A percentile compares a stretch with the other conserved stretches of the same genome.
Conservation (phyloP, 495 filamentous ascomycete species). For the Hyaloscypha bicolor region DNA sequence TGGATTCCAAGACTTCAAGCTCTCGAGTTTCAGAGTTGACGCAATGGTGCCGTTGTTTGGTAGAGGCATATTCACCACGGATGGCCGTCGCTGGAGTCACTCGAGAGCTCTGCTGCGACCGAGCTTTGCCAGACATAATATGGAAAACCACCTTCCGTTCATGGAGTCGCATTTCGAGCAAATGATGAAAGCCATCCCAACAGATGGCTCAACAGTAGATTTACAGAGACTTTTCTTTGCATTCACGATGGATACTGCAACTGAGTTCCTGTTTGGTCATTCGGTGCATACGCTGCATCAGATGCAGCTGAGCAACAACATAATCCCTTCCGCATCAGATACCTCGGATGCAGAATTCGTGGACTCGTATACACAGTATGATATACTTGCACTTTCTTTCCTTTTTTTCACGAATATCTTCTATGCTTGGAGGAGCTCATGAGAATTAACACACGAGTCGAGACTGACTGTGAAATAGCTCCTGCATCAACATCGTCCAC, state of each 20-base stretch:
- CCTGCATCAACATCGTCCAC: not conserved
- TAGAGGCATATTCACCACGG: slow-evolving; percentile 47
- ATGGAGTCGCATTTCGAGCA: slow-evolving; percentile 50
- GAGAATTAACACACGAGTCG: no score
- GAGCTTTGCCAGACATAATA: slow-evolving; percentile 34
- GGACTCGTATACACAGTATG: slow-evolving; percentile 37
- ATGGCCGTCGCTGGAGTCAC: slow-evolving; percentile 41
- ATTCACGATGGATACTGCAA: slow-evolving; percentile 66
- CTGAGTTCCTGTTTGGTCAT: slow-evolving; percentile 68
- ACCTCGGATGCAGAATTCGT: slow-evolving; percentile 35
- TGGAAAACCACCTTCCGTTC: slow-evolving; percentile 50
- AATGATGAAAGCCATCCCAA: slow-evolving; percentile 41
- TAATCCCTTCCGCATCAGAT: slow-evolving; percentile 4
- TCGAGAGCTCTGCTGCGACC: slow-evolving; percentile 43
- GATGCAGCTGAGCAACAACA: slow-evolving; percentile 3
- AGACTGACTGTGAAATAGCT: no score
- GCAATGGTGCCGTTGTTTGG: slow-evolving; percentile 43
- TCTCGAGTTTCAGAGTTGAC: slow-evolving; percentile 19
- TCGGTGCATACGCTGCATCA: slow-evolving; percentile 14
- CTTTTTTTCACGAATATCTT: not conserved
- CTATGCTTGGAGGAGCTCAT: no score
- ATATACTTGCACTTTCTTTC: not conserved
- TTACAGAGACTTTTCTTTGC: slow-evolving; percentile 62
- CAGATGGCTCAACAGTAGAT: slow-evolving; percentile 44
- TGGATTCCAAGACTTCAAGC: slow-evolving; percentile 59